Conservation (phyloP, 257 asterid species). For the Jaltomata sinuosa region DNA sequence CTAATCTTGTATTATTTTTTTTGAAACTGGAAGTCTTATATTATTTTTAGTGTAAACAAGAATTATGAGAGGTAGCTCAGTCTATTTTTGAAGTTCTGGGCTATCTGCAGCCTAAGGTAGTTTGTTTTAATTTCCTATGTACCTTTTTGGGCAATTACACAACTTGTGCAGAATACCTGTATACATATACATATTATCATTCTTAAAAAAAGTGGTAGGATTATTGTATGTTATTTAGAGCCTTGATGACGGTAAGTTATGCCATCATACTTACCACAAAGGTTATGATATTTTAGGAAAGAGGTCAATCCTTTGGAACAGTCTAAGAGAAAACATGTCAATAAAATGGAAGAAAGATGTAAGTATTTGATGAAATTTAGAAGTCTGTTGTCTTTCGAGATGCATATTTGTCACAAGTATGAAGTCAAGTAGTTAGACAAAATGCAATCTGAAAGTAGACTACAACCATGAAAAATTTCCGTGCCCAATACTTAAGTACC, state of each 20-base stretch:
- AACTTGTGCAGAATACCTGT: background rate
- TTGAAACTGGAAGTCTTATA: no score
- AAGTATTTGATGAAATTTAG: background rate
- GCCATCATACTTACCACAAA: background rate
- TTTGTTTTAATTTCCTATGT: background rate
- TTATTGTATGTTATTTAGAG: background rate
- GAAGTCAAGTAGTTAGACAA: background rate
- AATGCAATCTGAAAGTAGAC: background rate
- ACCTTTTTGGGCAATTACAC: background rate
- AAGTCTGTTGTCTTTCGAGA: background rate
- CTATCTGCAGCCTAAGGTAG: background rate
- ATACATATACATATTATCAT: background rate
- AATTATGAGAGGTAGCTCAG: background rate
- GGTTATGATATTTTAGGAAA: background rate
- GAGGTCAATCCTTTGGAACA: background rate
- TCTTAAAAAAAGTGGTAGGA: background rate
- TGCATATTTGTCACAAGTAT: background rate
- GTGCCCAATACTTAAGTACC: background rate
- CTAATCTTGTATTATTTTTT: no score
- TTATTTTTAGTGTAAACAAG: background rate
- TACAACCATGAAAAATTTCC: background rate
- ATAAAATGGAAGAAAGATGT: background rate
- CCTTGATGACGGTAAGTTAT: background rate
- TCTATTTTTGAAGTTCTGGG: background rate
- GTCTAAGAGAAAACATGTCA: background rate